These are phyloP conservation scores for Trichoderma sp. DNA, from an alignment of 2,329 filamentous ascomycete genomes.

Conservation along the genomic window DNA sequence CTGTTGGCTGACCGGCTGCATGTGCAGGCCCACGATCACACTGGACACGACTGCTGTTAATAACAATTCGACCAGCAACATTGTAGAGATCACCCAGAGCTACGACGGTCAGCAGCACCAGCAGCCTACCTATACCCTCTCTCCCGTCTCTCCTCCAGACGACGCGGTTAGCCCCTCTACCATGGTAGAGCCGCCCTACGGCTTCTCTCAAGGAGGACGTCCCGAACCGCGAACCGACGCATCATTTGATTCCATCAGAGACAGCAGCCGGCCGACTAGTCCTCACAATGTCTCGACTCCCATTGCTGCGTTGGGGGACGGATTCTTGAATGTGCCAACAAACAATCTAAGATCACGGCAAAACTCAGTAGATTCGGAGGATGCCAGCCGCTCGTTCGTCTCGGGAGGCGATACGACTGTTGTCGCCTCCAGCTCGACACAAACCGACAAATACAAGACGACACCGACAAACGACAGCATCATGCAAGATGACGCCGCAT, in stretches of 20 bases:
- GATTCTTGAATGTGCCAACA: slow-evolving; percentile 66
- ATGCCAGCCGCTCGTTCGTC: slow-evolving; percentile 56
- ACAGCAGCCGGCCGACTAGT: slow-evolving; percentile 64
- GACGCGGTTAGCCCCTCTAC: slow-evolving; percentile 42
- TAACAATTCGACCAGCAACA: slow-evolving; percentile 27
- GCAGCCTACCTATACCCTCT: slow-evolving; percentile 25
- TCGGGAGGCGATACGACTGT: slow-evolving; percentile 64
- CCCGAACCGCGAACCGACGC: slow-evolving; percentile 51
- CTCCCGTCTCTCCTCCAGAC: slow-evolving; percentile 39
- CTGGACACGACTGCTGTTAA: slow-evolving; percentile 50
- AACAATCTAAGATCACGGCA: slow-evolving; percentile 56
- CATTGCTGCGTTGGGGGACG: slow-evolving; percentile 45
- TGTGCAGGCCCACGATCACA: slow-evolving; percentile 52
- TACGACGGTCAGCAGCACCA: slow-evolving; percentile 23
- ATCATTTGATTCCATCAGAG: slow-evolving; percentile 60
- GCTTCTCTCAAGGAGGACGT: slow-evolving; percentile 27
- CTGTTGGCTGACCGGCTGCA: slow-evolving; percentile 14
- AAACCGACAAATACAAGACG: slow-evolving; percentile 40
- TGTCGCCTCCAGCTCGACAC: slow-evolving; percentile 43
- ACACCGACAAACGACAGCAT: slow-evolving; percentile 51
- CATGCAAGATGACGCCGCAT: slow-evolving; percentile 63
- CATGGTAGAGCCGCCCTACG: slow-evolving; percentile 32
- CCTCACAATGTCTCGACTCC: slow-evolving; percentile 69
- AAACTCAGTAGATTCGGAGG: slow-evolving; percentile 67
- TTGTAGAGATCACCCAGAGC: slow-evolving; percentile 32